A percentile compares a stretch with the other conserved stretches of the same genome.
These are phyloP conservation scores for Dianthus caryophyllus DNA, from an alignment of 148 eudicot species.

Conservation along the genomic window DNA sequence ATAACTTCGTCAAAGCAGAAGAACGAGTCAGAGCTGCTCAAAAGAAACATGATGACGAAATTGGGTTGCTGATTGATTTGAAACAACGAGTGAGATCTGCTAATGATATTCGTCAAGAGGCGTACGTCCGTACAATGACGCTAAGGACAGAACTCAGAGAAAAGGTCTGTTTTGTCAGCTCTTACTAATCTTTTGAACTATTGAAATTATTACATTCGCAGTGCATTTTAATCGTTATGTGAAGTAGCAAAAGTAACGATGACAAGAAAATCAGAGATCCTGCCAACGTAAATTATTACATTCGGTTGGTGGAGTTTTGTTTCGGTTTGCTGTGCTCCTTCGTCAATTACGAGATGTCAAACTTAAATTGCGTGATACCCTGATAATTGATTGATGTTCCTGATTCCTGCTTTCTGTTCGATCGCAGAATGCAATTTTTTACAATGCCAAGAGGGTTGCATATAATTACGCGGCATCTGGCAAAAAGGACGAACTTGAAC, in stretches of 20 bases:
- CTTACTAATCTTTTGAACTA: background rate
- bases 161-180: conserved; percentile 47
- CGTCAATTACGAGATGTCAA: background rate
- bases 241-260: background rate
- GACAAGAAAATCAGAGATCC: background rate
- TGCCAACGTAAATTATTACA: background rate
- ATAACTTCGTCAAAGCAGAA: conserved; percentile 46
- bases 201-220: background rate
- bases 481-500: conserved; percentile 50
- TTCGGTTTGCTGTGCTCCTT: background rate
- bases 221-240: background rate
- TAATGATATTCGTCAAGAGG: conserved; percentile 54
- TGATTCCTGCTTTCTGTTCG: background rate
- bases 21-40: conserved; percentile 32
- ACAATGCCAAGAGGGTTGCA: conserved; percentile 57
- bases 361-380: background rate
- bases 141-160: conserved; percentile 43
- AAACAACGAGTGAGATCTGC: conserved; percentile 40
- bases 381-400: background rate
- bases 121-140: conserved; percentile 37
- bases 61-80: conserved; percentile 36
- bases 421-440: conserved; percentile 52
- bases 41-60: conserved; percentile 48
- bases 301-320: background rate
- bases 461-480: conserved; percentile 37